Percentiles rank a stretch among this genome's conserved stretches.
These are phyloP conservation scores for Lentinula edodes DNA, from an alignment of 768 basidiomycete species.

Conservation along the genomic window DNA sequence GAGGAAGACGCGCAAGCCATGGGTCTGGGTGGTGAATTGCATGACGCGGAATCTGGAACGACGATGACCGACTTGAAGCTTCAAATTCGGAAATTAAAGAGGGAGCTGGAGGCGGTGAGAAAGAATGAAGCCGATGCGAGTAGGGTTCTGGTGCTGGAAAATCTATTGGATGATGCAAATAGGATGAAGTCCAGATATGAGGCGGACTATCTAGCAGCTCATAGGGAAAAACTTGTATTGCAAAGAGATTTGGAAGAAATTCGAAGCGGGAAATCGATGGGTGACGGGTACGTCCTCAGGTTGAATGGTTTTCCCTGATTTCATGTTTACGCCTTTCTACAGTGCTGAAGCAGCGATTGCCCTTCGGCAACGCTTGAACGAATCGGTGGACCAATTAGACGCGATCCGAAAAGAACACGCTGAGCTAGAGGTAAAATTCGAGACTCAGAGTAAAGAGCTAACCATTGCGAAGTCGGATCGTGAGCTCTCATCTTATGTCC, in stretches of 20 bases:
- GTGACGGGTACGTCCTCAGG: slow-evolving; percentile 62
- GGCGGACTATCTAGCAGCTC: slow-evolving; percentile 76
- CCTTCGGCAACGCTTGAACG: slow-evolving; percentile 80
- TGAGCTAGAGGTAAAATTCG: slow-evolving; percentile 66
- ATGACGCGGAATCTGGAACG: slow-evolving; percentile 75
- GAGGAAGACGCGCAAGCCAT: slow-evolving; percentile 42
- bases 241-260: slow-evolving; percentile 87
- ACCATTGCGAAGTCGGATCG: slow-evolving; percentile 83
- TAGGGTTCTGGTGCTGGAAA: slow-evolving; percentile 80
- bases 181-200: slow-evolving; percentile 88
- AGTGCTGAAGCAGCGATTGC: slow-evolving; percentile 88
- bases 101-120: slow-evolving; percentile 72
- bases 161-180: slow-evolving; percentile 86
- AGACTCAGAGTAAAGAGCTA: slow-evolving; percentile 59
- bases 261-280: slow-evolving; percentile 74
- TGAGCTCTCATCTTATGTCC: slow-evolving; percentile 30
- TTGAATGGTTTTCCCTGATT: background rate
- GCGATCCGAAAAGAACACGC: slow-evolving; percentile 58
- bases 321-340: slow-evolving; percentile 2
- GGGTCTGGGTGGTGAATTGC: slow-evolving; percentile 81
- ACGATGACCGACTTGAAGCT: slow-evolving; percentile 92
- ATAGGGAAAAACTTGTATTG: slow-evolving; percentile 76
- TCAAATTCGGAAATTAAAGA: slow-evolving; percentile 72
- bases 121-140: slow-evolving; percentile 76
- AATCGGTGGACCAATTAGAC: slow-evolving; percentile 81